These are phyloP conservation scores for Aspergillus transmontanensis DNA, from an alignment of 2,329 filamentous ascomycete species.

Conservation along the genomic window DNA sequence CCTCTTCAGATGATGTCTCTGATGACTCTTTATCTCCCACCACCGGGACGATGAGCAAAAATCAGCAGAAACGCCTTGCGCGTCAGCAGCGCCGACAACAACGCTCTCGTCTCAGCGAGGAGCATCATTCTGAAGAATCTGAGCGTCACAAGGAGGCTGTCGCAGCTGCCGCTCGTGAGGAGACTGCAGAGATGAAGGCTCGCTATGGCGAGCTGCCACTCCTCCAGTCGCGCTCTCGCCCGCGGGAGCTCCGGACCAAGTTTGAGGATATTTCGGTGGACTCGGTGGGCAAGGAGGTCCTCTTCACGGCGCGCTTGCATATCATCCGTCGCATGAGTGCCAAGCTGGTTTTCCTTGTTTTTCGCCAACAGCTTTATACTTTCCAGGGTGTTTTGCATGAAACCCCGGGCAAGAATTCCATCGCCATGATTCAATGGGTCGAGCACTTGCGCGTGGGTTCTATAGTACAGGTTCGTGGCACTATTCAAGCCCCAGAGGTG, in stretches of 20 bases:
- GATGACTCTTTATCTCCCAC: constrained; percentile 35
- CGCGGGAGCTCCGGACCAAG: constrained; percentile 50
- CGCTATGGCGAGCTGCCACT: constrained; percentile 62
- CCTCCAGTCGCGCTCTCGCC: constrained; percentile 59
- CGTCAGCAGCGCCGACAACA: constrained; percentile 44
- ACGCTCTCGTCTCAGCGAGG: constrained; percentile 46
- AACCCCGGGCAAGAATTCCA: constrained; percentile 63
- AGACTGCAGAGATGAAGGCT: constrained; percentile 61
- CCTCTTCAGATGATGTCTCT: constrained; percentile 47
- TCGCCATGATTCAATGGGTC: constrained; percentile 82
- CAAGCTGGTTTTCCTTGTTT: constrained; percentile 80
- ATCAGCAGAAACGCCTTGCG: constrained; percentile 47
- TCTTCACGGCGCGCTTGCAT: constrained; percentile 73
- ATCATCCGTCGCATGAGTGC: constrained; percentile 80
- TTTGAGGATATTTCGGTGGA: constrained; percentile 55
- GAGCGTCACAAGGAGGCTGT: constrained; percentile 47
- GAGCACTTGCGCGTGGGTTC: constrained; percentile 79
- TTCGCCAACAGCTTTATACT: constrained; percentile 80
- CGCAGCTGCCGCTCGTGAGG: constrained; percentile 51
- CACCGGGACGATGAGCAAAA: constrained; percentile 44
- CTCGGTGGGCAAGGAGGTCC: constrained; percentile 61
- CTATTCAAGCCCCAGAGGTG: constrained; percentile 72
- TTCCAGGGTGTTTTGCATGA: constrained; percentile 78
- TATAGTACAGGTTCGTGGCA: constrained; percentile 74
- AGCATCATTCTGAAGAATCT: constrained; percentile 43